Evolutionary conservation across 2,329 filamentous ascomycete genomes (phyloP).

Genomic region (Penicillium nordicum): DNA sequence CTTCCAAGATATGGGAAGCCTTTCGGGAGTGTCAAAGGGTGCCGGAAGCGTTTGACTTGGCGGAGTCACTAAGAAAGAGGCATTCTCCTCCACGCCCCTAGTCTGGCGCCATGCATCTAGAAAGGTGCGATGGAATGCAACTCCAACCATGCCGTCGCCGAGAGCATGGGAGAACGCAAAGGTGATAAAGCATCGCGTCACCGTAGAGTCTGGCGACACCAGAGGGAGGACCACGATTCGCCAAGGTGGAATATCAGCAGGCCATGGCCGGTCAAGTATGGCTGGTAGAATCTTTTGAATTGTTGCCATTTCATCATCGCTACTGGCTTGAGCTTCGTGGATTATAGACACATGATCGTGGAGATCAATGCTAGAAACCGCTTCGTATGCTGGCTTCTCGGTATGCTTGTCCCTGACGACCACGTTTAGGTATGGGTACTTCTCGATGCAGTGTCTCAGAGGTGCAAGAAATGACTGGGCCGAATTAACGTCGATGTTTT

Average conservation of each 20-base stretch:
- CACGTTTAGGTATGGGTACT: slow-evolving; percentile 40
- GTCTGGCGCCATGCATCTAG: slow-evolving; percentile 21
- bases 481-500: slow-evolving; percentile 12
- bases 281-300: slow-evolving; percentile 28
- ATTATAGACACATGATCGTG: slow-evolving; percentile 39
- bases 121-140: slow-evolving; percentile 45
- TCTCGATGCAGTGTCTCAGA: slow-evolving; percentile 38
- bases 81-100: background rate
- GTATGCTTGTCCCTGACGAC: slow-evolving; percentile 36
- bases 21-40: slow-evolving; percentile 39
- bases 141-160: slow-evolving; percentile 45
- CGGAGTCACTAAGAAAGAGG: slow-evolving; percentile 15
- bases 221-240: slow-evolving; percentile 40
- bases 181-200: slow-evolving; percentile 32
- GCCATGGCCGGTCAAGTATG: slow-evolving; percentile 36
- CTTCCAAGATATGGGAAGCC: slow-evolving; percentile 45
- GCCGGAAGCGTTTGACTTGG: slow-evolving; percentile 25
- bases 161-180: slow-evolving; percentile 47
- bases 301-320: slow-evolving; percentile 7
- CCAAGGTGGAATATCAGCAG: slow-evolving; percentile 41
- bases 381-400: slow-evolving; percentile 37
- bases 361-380: slow-evolving; percentile 35
- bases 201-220: background rate
- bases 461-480: slow-evolving; percentile 29
- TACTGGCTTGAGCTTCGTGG: background rate